Percentiles rank a stretch among this genome's conserved stretches.
phyloP scores from a whole-genome alignment of 495 filamentous ascomycete genomes.

The Ascobolus immersus region DNA sequence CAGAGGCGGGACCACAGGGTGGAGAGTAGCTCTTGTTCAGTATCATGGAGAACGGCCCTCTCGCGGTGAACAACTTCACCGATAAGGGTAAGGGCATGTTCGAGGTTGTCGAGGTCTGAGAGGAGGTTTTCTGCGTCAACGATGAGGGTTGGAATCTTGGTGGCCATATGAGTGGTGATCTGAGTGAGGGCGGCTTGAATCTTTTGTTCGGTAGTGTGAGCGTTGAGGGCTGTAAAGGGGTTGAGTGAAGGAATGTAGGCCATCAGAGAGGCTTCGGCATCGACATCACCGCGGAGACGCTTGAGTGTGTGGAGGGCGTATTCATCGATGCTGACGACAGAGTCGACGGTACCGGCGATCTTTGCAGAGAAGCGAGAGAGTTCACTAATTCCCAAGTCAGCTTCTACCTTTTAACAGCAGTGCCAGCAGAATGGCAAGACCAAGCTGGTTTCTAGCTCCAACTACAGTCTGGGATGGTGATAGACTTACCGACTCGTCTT shows the following conservation, averaged over 20 bases:
- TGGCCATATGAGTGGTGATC: conserved; percentile 36
- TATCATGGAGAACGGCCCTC: conserved; percentile 21
- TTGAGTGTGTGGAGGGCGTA: conserved; percentile 28
- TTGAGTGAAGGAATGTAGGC: conserved; percentile 30
- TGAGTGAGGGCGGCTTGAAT: conserved; percentile 27
- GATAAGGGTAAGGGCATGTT: conserved; percentile 36
- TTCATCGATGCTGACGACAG: conserved; percentile 32
- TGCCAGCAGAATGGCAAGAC: too few relatives aligned
- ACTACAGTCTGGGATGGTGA: too few relatives aligned
- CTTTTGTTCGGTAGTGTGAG: conserved; percentile 2
- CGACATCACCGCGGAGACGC: conserved; percentile 6
- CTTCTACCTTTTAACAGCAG: too few relatives aligned
- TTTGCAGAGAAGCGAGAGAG: conserved; percentile 34
- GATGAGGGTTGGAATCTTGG: conserved; percentile 36
- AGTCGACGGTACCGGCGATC: conserved; percentile 42
- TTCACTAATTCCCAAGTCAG: too few relatives aligned
- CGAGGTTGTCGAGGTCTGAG: conserved; percentile 30
- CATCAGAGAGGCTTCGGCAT: conserved; percentile 14
- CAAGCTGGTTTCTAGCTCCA: too few relatives aligned
- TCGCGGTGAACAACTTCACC: conserved; percentile 34
- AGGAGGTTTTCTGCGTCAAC: conserved; percentile 37
- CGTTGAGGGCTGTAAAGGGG: background rate
- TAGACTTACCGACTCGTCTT: too few relatives aligned
- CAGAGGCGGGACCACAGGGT: too few relatives aligned
- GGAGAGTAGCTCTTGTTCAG: conserved; percentile 33